A percentile compares a stretch with the other conserved stretches of the same genome.
These are phyloP conservation scores for Infundibulicybe gibba DNA, from an alignment of 768 basidiomycete species.

Conservation along the genomic window DNA sequence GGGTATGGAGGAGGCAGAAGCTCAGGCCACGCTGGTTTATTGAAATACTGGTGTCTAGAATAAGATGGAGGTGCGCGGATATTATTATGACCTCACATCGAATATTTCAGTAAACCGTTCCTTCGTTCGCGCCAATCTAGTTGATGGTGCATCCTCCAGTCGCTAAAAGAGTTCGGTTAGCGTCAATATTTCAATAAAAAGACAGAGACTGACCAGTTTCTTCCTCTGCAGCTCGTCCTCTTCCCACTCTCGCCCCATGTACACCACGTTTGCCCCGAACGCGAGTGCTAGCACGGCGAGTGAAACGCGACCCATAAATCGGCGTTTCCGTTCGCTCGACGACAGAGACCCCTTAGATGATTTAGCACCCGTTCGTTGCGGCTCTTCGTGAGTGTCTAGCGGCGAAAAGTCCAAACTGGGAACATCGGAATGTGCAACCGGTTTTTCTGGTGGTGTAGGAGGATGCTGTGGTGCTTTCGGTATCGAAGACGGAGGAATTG, in stretches of 20 bases:
- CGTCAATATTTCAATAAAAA: conserved; percentile 34
- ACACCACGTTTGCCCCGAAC: conserved; percentile 52
- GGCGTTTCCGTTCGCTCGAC: conserved; percentile 70
- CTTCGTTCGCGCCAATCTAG: conserved; percentile 62
- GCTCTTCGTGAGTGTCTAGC: conserved; percentile 35
- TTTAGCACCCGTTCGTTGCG: conserved; percentile 66
- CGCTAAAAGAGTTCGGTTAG: too few species aligned
- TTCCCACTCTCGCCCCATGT: conserved; percentile 79
- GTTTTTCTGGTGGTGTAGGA: conserved; percentile 12
- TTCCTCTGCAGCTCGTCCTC: conserved; percentile 62
- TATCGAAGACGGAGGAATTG: conserved; percentile 9
- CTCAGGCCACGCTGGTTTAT: conserved; percentile 90
- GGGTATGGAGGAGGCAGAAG: conserved; percentile 87
- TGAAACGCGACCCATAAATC: conserved; percentile 50
- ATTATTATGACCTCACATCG: conserved; percentile 44
- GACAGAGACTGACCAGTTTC: conserved; percentile 47
- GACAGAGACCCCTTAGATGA: conserved; percentile 79
- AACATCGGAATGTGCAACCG: conserved; percentile 17
- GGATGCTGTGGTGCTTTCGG: conserved; percentile 1
- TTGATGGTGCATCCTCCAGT: conserved; percentile 53
- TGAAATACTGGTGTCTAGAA: conserved; percentile 63
- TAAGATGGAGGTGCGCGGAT: background rate
- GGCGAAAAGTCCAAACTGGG: conserved; percentile 69
- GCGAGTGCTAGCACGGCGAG: conserved; percentile 53
- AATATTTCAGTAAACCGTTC: conserved; percentile 63